Conservation (phyloP, 768 basidiomycete genomes). For the Porphyrellus cyaneotinctus region DNA sequence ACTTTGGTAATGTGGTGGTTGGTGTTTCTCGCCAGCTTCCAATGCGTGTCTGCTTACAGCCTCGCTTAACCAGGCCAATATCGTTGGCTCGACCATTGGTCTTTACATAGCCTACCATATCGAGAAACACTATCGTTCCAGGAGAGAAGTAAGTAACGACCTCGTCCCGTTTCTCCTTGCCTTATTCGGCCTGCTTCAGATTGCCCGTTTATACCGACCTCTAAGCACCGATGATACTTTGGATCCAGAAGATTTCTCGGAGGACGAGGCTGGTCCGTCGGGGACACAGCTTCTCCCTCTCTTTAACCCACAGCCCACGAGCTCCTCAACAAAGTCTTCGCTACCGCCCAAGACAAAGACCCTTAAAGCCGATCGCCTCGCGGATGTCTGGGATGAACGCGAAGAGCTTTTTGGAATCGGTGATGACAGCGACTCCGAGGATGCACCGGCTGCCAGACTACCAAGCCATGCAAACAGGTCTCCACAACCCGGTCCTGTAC, state of each 20-base stretch:
- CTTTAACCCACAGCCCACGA: slow-evolving; percentile 23
- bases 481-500: slow-evolving; percentile 16
- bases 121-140: slow-evolving; percentile 71
- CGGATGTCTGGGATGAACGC: slow-evolving; percentile 73
- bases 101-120: slow-evolving; percentile 62
- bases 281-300: slow-evolving; percentile 60
- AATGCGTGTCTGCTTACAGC: slow-evolving; percentile 7
- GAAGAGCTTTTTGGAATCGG: slow-evolving; percentile 74
- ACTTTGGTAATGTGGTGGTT: slow-evolving; percentile 70
- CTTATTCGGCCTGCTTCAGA: slow-evolving; percentile 39
- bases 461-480: neutral
- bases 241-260: slow-evolving; percentile 47
- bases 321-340: slow-evolving; percentile 18
- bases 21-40: slow-evolving; percentile 24
- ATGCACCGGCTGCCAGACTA: slow-evolving; percentile 14
- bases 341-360: slow-evolving; percentile 28
- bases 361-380: slow-evolving; percentile 37
- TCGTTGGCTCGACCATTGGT: slow-evolving; percentile 68
- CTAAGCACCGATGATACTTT: slow-evolving; percentile 49
- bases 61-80: slow-evolving; percentile 57
- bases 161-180: neutral
- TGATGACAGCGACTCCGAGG: slow-evolving; percentile 58
- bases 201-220: slow-evolving; percentile 73
- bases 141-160: slow-evolving; percentile 58
- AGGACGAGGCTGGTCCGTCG: slow-evolving; percentile 41